Base-by-base conservation (phyloP, 2,329 filamentous ascomycete species). In the Alternaria hordeiaustralica region DNA sequence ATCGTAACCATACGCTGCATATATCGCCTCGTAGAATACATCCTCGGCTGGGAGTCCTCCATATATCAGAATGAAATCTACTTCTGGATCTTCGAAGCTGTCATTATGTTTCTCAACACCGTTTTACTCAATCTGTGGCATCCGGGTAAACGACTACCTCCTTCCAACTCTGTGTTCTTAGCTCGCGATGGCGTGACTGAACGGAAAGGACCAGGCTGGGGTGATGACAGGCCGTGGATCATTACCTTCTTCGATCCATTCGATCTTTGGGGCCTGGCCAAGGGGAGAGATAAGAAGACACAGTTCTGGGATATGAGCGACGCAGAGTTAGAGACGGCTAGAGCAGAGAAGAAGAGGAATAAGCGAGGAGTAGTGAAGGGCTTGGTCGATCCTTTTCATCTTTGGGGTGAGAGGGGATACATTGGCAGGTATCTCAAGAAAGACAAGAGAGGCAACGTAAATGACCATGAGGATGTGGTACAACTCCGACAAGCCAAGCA, bases 51-150 rank as follows among this genome's bases (percentile, higher is more conserved):
- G 72, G 72, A 78, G 61, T 75, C 77, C 53, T 66, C 60, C 2
- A 65, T 80, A 60, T 72, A 82, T 56, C 79, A 78, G 45, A 80
- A 85, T 53, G 86, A 88, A 60, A 82, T 81, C 70, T 85, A 83
- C 66, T 85, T 87, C 64, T 88, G 84, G 82, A 76, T 87, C 30
- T 86, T 88, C 61, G 86, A 88, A 67, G 82, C 80, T 5, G 71
- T 78, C 3, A 81, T 86, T 55, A 87, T 88, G 82, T 82, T 85
- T 18, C 64, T 81, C 53, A 87, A 86, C 64, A 84, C 83, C 12
- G 78, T 81, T 5, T 66, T 87, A 55, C 76, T 87, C n/a, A 86
- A 86, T 63, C 59, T 84, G 20, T 85, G 81, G 50, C 85, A 86
- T 58, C 86, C 86, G 0, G 85, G 84, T 41, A 81, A 78, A 33